Percentiles rank a stretch among this genome's conserved stretches.
Conservation (phyloP, 2,329 filamentous ascomycete species). For the Apiospora marii region DNA sequence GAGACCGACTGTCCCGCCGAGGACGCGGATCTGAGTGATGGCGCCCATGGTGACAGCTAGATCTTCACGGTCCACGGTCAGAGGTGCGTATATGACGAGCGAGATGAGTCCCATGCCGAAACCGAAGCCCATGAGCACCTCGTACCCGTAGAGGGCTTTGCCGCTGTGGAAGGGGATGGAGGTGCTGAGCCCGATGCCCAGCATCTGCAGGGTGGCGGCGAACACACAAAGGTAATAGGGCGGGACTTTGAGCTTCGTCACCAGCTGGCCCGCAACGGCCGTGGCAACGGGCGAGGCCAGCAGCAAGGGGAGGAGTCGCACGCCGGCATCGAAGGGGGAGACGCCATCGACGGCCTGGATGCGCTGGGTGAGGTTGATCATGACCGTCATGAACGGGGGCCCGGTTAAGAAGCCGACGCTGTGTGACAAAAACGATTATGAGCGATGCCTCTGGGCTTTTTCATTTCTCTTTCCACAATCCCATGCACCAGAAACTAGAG, state of each 20-base stretch:
- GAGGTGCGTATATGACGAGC: constrained; percentile 41
- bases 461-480: too few species aligned
- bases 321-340: constrained; percentile 42
- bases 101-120: constrained; percentile 45
- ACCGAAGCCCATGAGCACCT: constrained; percentile 47
- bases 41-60: constrained; percentile 46
- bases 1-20: constrained; percentile 47
- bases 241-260: constrained; percentile 38
- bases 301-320: constrained; percentile 44
- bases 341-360: constrained; percentile 44
- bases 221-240: constrained; percentile 42
- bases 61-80: constrained; percentile 42
- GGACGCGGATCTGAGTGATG: constrained; percentile 47
- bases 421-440: not conserved
- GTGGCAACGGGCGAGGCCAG: constrained; percentile 44
- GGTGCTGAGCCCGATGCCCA: constrained; percentile 45
- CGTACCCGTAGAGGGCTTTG: constrained; percentile 42
- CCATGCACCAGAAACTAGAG: not conserved
- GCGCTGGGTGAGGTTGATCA: constrained; percentile 48
- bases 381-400: constrained; percentile 44
- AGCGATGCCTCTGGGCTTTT: too few species aligned
- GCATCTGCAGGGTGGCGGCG: constrained; percentile 40
- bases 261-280: constrained; percentile 39
- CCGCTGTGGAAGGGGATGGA: constrained; percentile 31
- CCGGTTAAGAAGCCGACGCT: constrained; percentile 43